Percentiles rank a stretch among this genome's conserved stretches.
phyloP scores from a whole-genome alignment of 1,284 basidiomycete species.

The Somion occarium region DNA sequence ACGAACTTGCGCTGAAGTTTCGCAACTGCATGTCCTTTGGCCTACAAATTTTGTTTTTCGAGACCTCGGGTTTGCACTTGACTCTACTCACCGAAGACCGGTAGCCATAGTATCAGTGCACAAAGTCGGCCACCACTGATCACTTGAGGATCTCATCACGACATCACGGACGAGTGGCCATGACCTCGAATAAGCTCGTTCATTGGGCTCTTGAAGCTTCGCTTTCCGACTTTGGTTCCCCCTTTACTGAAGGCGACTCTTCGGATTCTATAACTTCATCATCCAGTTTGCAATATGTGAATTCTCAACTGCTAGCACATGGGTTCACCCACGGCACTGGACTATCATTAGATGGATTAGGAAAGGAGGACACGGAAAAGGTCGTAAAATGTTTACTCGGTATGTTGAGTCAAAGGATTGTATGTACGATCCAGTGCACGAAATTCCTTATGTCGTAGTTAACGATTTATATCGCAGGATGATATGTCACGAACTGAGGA shows the following conservation, averaged over 20 bases:
- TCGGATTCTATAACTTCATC: slow-evolving; percentile 23
- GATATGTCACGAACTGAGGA: slow-evolving; percentile 81
- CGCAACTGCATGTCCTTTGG: no score
- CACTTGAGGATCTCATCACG: no score
- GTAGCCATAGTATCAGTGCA: no score
- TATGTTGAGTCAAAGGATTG: slow-evolving; percentile 75
- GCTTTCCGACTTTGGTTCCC: slow-evolving; percentile 24
- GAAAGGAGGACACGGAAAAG: slow-evolving; percentile 55
- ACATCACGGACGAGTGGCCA: no score
- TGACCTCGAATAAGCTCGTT: slow-evolving; percentile 25
- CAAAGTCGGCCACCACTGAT: no score
- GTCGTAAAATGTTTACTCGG: slow-evolving; percentile 74
- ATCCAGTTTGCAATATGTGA: slow-evolving; percentile 60
- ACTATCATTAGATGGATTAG: slow-evolving; percentile 56
- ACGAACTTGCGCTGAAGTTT: no score
- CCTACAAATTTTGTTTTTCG: no score
- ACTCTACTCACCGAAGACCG: no score
- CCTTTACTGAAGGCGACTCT: slow-evolving; percentile 25
- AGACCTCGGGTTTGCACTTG: no score
- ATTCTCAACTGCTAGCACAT: slow-evolving; percentile 74
- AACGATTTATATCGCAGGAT: slow-evolving; percentile 42
- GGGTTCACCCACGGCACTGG: slow-evolving; percentile 69
- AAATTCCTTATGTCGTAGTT: neutral
- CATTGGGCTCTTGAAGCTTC: slow-evolving; percentile 30
- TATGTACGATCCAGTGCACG: slow-evolving; percentile 35